These are phyloP conservation scores for Trebouxia sp. DNA, from an alignment of 139 green algal genomes.

Conservation along the genomic window DNA sequence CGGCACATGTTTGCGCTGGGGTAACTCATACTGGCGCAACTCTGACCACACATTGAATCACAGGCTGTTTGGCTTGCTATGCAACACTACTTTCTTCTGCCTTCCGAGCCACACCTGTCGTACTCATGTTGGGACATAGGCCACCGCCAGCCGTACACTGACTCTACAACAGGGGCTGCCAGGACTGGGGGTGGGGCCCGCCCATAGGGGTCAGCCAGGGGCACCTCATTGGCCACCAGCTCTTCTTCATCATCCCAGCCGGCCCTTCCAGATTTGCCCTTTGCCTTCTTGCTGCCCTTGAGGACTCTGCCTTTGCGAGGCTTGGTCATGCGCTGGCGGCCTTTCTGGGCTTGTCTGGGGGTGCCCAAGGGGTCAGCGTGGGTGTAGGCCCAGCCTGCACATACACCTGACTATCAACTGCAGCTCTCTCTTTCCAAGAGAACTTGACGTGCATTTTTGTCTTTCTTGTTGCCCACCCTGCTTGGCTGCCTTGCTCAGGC, in stretches of 20 bases:
- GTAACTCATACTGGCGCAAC: too few relatives aligned
- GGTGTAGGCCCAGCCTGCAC: not conserved
- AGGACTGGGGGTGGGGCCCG: not conserved
- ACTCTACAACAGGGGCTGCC: not conserved
- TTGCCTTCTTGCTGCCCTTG: not conserved
- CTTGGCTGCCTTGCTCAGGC: too few relatives aligned
- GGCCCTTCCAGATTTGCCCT: conserved; percentile 27
- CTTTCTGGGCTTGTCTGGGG: not conserved
- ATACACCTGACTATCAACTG: too few relatives aligned
- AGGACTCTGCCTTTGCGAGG: not conserved
- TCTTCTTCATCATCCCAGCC: conserved; percentile 39
- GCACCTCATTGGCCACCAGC: not conserved
- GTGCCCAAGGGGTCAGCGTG: not conserved
- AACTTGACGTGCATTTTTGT: too few relatives aligned
- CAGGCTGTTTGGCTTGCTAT: too few relatives aligned
- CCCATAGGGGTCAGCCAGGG: not conserved
- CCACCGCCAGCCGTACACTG: not conserved
- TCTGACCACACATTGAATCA: too few relatives aligned
- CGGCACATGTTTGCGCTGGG: too few relatives aligned
- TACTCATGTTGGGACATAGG: not conserved
- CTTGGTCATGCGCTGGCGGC: not conserved
- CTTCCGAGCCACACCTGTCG: not conserved
- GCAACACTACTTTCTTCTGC: too few relatives aligned
- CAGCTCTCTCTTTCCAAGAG: too few relatives aligned
- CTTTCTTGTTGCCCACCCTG: not conserved